Base-by-base conservation (phyloP, 1,284 basidiomycete genomes). In the Melampsora larici-populina region DNA sequence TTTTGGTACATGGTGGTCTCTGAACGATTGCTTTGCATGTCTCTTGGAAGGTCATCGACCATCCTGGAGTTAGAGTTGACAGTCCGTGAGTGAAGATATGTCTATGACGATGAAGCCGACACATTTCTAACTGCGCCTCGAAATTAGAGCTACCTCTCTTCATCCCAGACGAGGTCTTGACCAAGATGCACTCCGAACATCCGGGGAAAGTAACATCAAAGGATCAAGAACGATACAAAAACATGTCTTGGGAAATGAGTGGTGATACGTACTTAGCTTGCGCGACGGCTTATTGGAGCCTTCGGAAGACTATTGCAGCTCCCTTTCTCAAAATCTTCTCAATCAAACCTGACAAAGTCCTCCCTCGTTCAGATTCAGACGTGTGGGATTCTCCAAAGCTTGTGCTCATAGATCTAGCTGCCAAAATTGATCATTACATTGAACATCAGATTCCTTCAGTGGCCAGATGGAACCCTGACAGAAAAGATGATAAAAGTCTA, bases 1-100 rank as follows among this genome's bases (percentile, higher is more conserved):
- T 75, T 75, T 62, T 67, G 65, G 24, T 24, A 26, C 11, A 49
- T 75, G 51, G 58, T 66, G 17, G 55, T 58, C 29, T 58, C 55
- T n/a, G 55, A 58, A 29, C 2, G 55, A 58, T n/a, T 58, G 21
- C 55, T 58, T 24, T 58, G 55, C 29, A 58, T 58, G n/a, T n/a
- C 55, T n/a, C 55, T 58, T 17, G 55, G 55, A 17, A 58, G 55
- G 55, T 9, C 55, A 58, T 58, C 55, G n/a, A 29, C n/a, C 29
- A 29, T 58, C 4, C 29, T 58, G 55, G 55, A 58, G 55, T 29
- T 58, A n/a, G 18, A 58, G 55, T 29, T 58, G 15, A 58, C 55
- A 58, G 55, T 58, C 55, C n/a, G 55, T 29, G 15, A 58, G 55
- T 58, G 29, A 17, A 24, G 17, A 1, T 9, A 58, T 24, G 4